Evolutionary conservation across 176 grass and related monocot genomes (phyloP).

Genomic region (Musa beccarii): DNA sequence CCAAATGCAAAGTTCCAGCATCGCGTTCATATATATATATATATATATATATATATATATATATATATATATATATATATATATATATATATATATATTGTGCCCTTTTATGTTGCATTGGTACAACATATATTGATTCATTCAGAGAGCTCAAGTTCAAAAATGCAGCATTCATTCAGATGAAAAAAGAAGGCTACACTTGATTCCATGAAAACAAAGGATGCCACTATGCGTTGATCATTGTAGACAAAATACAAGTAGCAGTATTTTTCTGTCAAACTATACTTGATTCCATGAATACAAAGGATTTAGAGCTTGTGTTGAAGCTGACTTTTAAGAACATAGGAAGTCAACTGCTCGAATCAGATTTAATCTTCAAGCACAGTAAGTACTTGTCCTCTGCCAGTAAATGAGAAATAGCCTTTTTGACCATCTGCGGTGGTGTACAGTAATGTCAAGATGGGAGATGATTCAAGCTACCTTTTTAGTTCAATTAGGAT

Average conservation of each 20-base stretch:
- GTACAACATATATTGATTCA: too few species aligned
- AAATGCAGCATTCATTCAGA: too few species aligned
- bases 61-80: too few species aligned
- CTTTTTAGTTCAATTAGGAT: neutral
- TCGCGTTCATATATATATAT: too few species aligned
- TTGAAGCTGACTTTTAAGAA: neutral
- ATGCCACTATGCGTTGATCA: too few species aligned
- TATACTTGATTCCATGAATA: neutral
- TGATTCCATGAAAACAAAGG: neutral
- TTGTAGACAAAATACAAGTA: too few species aligned
- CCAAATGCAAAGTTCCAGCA: too few species aligned
- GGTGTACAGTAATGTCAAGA: neutral
- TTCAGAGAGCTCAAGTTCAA: too few species aligned
- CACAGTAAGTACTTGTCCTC: conserved; percentile 41
- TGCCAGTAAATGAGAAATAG: conserved; percentile 12
- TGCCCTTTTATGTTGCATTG: too few species aligned
- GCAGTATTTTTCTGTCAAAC: neutral
- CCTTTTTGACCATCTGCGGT: conserved; percentile 39
- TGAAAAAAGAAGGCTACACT: neutral
- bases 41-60: too few species aligned
- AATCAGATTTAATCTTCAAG: conserved; percentile 16
- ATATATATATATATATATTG: too few species aligned
- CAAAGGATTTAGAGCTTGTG: neutral
- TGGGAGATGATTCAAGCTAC: neutral
- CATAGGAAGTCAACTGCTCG: neutral